phyloP scores from a whole-genome alignment of 768 basidiomycete species.

The Neoboletus brunneissimus region DNA sequence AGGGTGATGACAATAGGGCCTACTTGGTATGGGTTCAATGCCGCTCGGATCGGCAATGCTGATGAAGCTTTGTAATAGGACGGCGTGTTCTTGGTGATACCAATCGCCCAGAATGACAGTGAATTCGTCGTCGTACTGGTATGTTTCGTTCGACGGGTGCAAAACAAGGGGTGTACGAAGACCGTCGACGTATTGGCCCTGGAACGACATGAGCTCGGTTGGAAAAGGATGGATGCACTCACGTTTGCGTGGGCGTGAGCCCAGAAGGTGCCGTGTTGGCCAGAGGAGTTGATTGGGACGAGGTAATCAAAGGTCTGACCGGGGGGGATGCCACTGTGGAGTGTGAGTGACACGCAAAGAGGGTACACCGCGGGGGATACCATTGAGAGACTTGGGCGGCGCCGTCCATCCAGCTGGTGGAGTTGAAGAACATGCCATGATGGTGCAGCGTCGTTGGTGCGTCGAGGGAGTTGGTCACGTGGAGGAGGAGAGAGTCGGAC shows the following conservation, averaged over 20 bases:
- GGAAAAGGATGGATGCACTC: neutral
- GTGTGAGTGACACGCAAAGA: neutral
- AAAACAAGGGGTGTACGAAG: constrained; percentile 84
- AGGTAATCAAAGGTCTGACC: constrained; percentile 70
- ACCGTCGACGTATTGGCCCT: constrained; percentile 93
- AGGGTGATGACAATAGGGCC: constrained; percentile 5
- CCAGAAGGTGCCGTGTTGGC: constrained; percentile 82
- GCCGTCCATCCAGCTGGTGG: constrained; percentile 86
- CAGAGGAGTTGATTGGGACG: constrained; percentile 64
- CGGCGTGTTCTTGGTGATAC: constrained; percentile 79
- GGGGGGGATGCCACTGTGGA: constrained; percentile 69
- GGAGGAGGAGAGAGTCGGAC: constrained; percentile 72
- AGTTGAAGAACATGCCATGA: constrained; percentile 95
- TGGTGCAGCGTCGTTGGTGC: constrained; percentile 75
- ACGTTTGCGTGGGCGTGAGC: constrained; percentile 64
- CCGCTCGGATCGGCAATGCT: constrained; percentile 75
- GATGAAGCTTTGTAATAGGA: constrained; percentile 64
- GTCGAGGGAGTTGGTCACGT: constrained; percentile 72
- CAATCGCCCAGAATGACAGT: constrained; percentile 87
- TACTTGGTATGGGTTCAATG: constrained; percentile 85
- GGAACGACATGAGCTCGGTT: neutral
- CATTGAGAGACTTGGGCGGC: constrained; percentile 82
- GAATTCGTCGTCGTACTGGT: constrained; percentile 87
- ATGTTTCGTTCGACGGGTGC: constrained; percentile 60
- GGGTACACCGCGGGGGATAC: constrained; percentile 32